These are phyloP conservation scores for Cylindrotheca fusiformis DNA, from an alignment of 108 stramenopile species.

Conservation along the genomic window DNA sequence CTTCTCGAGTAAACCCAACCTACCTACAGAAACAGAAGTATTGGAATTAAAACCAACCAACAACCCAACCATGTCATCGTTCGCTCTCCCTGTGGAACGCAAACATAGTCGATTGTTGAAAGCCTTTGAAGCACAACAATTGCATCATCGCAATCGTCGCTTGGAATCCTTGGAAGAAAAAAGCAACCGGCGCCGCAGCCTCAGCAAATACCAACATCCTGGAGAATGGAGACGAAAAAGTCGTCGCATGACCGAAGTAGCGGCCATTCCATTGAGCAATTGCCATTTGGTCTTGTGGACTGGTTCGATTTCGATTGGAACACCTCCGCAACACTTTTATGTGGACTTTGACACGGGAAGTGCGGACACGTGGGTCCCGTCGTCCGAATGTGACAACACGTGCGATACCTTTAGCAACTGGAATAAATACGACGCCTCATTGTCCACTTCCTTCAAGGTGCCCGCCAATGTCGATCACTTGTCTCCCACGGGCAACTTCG, in stretches of 20 bases:
- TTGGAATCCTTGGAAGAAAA: constrained; percentile 1
- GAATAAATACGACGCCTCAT: constrained; percentile 56
- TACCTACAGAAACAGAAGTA: too few species aligned
- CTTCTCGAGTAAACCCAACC: too few species aligned
- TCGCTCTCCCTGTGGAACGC: constrained; percentile 16
- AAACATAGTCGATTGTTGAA: constrained; percentile 10
- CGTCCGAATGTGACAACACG: constrained; percentile 62
- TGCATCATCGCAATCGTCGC: constrained; percentile 32
- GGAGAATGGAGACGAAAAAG: constrained; percentile 23
- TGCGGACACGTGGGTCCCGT: constrained; percentile 94
- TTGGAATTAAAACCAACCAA: too few species aligned
- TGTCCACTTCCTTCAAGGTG: constrained; percentile 28
- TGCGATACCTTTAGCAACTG: constrained; percentile 50
- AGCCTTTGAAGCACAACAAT: constrained; percentile 34
- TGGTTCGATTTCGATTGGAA: constrained; percentile 62
- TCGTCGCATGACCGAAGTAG: neutral
- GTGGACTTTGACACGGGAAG: constrained; percentile 97
- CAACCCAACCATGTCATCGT: too few species aligned
- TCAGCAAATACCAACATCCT: constrained; percentile 10
- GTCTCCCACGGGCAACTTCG: constrained; percentile 50
- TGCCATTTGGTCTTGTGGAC: constrained; percentile 54
- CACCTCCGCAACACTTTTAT: constrained; percentile 72
- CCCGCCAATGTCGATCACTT: neutral
- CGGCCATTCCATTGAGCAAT: constrained; percentile 34
- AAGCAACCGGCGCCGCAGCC: neutral